Base-by-base conservation (phyloP, 331 rosid genomes). In the Malus hybrid region DNA sequence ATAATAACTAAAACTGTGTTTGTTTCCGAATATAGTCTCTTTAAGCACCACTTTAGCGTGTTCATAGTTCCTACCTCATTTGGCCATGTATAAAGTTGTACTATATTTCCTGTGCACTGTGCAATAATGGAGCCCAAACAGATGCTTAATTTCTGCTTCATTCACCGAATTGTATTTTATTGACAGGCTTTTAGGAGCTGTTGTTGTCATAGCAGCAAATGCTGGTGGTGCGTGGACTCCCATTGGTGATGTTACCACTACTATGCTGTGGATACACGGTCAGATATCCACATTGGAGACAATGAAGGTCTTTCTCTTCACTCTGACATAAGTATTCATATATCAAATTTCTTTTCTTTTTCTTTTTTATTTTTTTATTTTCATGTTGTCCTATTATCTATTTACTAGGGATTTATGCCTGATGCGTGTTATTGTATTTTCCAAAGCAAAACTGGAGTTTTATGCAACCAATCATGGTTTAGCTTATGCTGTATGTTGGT, bases 141-240 rank as follows among this genome's bases (percentile, higher is more conserved):
- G 39, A 42, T 61, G 60, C 24, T 2, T 39, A 28, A 73, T 62
- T 42, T 13, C 31, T 24, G 44, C 65, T 57, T 54, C 24, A 27
- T 70, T 82, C 62, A 56, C 29, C 54, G 31, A 50, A 31, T 64
- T 36, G 50, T 67, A 85, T 80, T 71, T 67, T 73, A 20, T 67
- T 83, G 79, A 77, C 91, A 94, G 97, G 90, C 85, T 94, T 86
- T 93, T 94, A 79, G 99, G 99, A 86, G 99, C 86, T 83, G 97
- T 90, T 68, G 90, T 94, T 50, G 99, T 94, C 28, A 90, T 94
- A 78, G 97, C 97, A 36, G 99, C 99, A 85, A 94, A 94, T 78
- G 90, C 99, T 16, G 99, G 99, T 75, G 99, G 99, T 77, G 97
- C 99, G 19, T 94, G 99, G 99, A 92, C 97, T 32, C 99, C 99